These are phyloP conservation scores for Monilinia polystroma DNA, from an alignment of 2,329 filamentous ascomycete genomes.

Conservation along the genomic window DNA sequence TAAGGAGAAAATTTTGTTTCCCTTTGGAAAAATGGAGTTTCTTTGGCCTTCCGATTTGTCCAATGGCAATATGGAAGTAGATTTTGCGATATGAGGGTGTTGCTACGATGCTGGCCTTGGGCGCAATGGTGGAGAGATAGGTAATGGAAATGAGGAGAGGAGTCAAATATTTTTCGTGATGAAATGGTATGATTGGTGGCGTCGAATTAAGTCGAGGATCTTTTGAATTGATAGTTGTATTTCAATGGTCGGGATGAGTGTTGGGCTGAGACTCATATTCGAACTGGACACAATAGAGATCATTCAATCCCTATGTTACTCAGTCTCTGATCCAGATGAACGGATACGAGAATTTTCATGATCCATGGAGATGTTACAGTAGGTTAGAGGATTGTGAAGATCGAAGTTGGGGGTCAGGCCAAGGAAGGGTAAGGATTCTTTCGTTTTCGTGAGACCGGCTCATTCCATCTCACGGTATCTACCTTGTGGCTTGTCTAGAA, in stretches of 20 bases:
- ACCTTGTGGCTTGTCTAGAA: slow-evolving; percentile 12
- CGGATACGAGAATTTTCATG: slow-evolving; percentile 9
- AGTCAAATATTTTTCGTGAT: slow-evolving; percentile 7
- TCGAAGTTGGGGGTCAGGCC: slow-evolving; percentile 12
- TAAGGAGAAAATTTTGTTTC: neutral
- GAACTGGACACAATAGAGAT: slow-evolving; percentile 2
- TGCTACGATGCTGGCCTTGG: neutral
- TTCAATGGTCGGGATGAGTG: neutral
- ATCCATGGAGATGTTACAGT: neutral
- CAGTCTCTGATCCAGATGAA: slow-evolving; percentile 3
- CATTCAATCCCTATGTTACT: slow-evolving; percentile 12
- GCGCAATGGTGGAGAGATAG: neutral
- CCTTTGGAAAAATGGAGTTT: neutral
- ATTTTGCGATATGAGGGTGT: neutral
- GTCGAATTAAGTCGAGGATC: slow-evolving; percentile 1
- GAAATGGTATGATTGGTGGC: slow-evolving; percentile 17
- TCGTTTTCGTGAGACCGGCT: slow-evolving; percentile 21
- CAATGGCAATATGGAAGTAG: neutral
- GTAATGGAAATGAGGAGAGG: neutral
- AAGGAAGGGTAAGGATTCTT: slow-evolving; percentile 15
- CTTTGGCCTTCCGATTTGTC: slow-evolving; percentile 4
- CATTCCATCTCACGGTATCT: slow-evolving; percentile 2
- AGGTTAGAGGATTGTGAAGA: neutral
- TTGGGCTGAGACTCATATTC: slow-evolving; percentile 12
- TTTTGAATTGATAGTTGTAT: slow-evolving; percentile 1